These are phyloP conservation scores for Raphanus raphanistrum DNA, from an alignment of 345 rosid genomes.

Conservation along the genomic window DNA sequence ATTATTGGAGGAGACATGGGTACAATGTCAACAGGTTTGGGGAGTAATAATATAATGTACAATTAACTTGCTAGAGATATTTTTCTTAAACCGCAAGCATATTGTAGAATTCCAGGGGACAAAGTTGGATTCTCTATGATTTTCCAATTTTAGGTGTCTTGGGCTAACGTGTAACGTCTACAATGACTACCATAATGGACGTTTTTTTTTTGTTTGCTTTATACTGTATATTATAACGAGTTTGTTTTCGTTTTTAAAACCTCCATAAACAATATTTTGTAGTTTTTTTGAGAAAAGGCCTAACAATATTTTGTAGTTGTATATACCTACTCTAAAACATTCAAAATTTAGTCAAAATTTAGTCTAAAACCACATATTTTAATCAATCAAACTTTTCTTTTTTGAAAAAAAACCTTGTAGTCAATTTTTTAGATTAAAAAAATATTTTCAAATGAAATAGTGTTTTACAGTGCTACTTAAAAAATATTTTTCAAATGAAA, in stretches of 20 bases:
- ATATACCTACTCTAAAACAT: too few relatives aligned
- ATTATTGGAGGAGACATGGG: slow-evolving; percentile 30
- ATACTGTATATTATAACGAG: neutral
- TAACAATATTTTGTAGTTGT: neutral
- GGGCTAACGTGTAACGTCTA: slow-evolving; percentile 15
- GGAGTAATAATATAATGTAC: neutral
- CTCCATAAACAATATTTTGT: neutral
- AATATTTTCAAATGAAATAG: too few relatives aligned
- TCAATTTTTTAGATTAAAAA: too few relatives aligned
- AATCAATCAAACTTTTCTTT: too few relatives aligned
- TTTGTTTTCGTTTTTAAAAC: neutral
- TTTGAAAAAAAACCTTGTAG: too few relatives aligned
- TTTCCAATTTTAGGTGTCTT: slow-evolving; percentile 27
- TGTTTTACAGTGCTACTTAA: too few relatives aligned
- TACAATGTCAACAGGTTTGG: slow-evolving; percentile 36
- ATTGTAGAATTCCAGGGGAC: slow-evolving; percentile 32
- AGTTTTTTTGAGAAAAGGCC: too few relatives aligned
- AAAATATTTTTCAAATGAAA: too few relatives aligned
- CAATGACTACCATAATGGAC: neutral
- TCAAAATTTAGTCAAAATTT: too few relatives aligned
- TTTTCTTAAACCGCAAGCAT: slow-evolving; percentile 30
- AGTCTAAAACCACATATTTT: too few relatives aligned
- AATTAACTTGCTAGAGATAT: slow-evolving; percentile 4
- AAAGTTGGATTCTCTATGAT: slow-evolving; percentile 36
- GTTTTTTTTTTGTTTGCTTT: too few relatives aligned